Evolutionary conservation across 257 asterid species (phyloP), one percentile per base, ranked within the genome.

Genomic region (Capsicum chinense): DNA sequence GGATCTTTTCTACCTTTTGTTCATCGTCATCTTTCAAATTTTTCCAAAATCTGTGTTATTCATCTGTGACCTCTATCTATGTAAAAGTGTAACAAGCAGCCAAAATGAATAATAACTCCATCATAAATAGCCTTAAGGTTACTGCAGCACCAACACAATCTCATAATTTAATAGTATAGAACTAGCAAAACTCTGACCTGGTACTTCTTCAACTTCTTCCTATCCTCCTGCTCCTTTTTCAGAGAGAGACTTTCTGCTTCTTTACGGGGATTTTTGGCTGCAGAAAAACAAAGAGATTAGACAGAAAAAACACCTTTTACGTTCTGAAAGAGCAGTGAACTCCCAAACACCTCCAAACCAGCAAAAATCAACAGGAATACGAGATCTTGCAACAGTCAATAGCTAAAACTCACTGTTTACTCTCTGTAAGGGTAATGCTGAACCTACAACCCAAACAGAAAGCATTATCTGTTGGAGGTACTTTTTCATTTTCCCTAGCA

Each of bases 181-280:
- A 56, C 78, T 68, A 26, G 69, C 79, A 80, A 73, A 82, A 71
- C 56, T 79, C 91, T 62, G 84, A 94, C 99, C 98, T 94, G 90
- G 91, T 90, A 96, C 90, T 86, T 93, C 78, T 87, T 90, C 87
- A 84, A 87, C 89, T 88, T 93, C 89, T 90, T 93, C 89, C 91
- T 90, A 68, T 86, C 89, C 85, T 90, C 94, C 57, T 89, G 97
- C 73, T 87, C 94, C 88, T 84, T 91, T 89, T 86, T 91, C 85
- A 96, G 90, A 87, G 88, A 86, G 70, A 88, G 78, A 90, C 95
- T 90, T 85, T 92, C 97, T 84, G 91, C 91, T 68, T 88, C 88
- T 90, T 88, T 88, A 64, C 83, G 86, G 73, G 80, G 84, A 79
- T 74, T 82, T 86, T 66, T 83, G 9, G 89, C 98, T 94, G 91